These are phyloP conservation scores for Pichia californica DNA, from an alignment of 805 yeast species.

Conservation along the genomic window DNA sequence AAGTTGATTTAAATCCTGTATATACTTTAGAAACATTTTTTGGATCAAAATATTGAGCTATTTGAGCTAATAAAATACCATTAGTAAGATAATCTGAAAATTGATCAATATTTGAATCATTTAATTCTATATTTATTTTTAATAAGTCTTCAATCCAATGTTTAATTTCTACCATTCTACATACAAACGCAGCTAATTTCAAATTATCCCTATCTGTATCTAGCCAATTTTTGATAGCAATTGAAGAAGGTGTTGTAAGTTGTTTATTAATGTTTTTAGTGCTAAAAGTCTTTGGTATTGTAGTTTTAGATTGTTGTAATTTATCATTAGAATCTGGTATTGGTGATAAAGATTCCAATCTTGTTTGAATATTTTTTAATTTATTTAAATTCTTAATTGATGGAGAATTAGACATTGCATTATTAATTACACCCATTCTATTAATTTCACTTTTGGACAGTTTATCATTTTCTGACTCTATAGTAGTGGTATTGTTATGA, in stretches of 20 bases:
- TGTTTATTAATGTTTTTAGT: conserved; percentile 7
- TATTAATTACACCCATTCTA: conserved; percentile 28
- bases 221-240: conserved; percentile 19
- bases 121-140: conserved; percentile 20
- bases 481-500: conserved; percentile 6
- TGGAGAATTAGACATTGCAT: conserved; percentile 31
- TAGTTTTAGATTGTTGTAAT: background rate
- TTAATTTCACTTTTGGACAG: conserved; percentile 24
- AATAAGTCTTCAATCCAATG: conserved; percentile 39
- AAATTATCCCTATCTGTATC: conserved; percentile 25
- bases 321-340: background rate
- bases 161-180: conserved; percentile 46
- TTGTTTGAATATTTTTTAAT: conserved; percentile 25
- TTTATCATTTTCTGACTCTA: too few relatives aligned
- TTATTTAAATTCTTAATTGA: conserved; percentile 31
- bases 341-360: conserved; percentile 11
- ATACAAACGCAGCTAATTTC: conserved; percentile 40
- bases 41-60: conserved; percentile 69
- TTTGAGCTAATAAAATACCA: conserved; percentile 79
- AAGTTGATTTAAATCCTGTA: conserved; percentile 32
- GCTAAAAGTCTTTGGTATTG: conserved; percentile 5
- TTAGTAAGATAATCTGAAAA: conserved; percentile 63
- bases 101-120: conserved; percentile 37
- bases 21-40: conserved; percentile 48
- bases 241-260: conserved; percentile 5